Evolutionary conservation across 129 eudicot genomes (phyloP).

Genomic region (Tagetes patula): DNA sequence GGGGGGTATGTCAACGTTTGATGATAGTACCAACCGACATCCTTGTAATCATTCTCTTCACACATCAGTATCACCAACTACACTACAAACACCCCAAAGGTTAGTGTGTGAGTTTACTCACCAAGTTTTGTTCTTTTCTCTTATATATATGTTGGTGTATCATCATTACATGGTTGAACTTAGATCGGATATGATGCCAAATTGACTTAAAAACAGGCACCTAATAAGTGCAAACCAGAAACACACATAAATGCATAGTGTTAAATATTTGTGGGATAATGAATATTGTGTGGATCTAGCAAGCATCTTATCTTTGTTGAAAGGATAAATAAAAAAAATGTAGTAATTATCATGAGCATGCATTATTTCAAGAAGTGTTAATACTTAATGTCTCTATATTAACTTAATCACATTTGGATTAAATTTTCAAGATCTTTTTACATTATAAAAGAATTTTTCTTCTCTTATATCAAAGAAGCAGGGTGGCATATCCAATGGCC

Average conservation of each 20-base stretch:
- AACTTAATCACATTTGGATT: neutral
- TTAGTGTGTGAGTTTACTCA: constrained; percentile 32
- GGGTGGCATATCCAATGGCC: constrained; percentile 9
- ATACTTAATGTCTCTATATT: neutral
- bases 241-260: constrained; percentile 34
- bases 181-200: constrained; percentile 19
- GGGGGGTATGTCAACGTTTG: constrained; percentile 34
- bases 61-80: constrained; percentile 37
- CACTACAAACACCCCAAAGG: constrained; percentile 54
- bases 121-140: constrained; percentile 33
- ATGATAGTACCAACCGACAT: constrained; percentile 41
- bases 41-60: constrained; percentile 36
- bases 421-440: constrained; percentile 1
- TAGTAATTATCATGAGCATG: neutral
- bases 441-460: neutral
- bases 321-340: neutral
- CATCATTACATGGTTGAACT: constrained; percentile 37
- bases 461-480: neutral
- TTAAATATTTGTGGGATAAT: constrained; percentile 37
- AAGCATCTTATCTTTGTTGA: constrained; percentile 35
- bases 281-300: constrained; percentile 29
- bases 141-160: constrained; percentile 20
- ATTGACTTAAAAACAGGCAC: constrained; percentile 36
- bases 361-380: neutral
- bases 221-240: constrained; percentile 40